Base-by-base conservation (phyloP, 306 rosid species). In the Comarum palustre region DNA sequence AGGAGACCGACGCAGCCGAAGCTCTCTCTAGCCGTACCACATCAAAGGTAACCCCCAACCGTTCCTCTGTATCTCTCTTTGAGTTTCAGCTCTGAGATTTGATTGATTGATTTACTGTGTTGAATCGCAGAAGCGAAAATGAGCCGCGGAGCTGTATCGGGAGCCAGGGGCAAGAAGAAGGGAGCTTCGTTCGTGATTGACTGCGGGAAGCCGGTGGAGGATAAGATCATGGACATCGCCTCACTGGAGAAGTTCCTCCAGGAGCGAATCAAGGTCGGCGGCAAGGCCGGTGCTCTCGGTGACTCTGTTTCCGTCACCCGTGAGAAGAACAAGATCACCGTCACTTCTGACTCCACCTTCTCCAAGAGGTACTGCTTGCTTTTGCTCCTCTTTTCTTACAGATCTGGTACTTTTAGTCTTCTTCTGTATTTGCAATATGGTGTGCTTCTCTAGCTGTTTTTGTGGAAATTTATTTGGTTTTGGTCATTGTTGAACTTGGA, bases 151-250 rank as follows among this genome's bases (percentile, higher is more conserved):
- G 76, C 85, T 57, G 89, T 90, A 61, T 87, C 84, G 3, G 90
- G 90, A 1, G 61, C 87, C n/a, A 94, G 90, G 96, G 99, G 97
- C 45, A 94, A 90, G 94, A 94, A 90, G 91, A 94, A 94, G 88
- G 93, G 90, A 0, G 92, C 80, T 16, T 80, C 84, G 0, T 94
- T 94, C 78, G 90, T 91, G 73, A 85, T 94, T 50, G 99, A 94
- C 67, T 94, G 99, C 71, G 82, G 86, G 12, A 91, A 94, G 85
- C 99, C 97, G 5, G 97, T 94, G 39, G 97, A 94, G 66, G 97
- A 94, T 68, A 91, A 91, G 88, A 94, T 94, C 81, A 94, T 94
- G 99, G 99, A 94, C 75, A 84, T 94, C 84, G 97, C 97, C 2
- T 91, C 99, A 1, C 87, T 94, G 1, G 97, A 94, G 84, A 91